Evolutionary conservation across 2,329 filamentous ascomycete species (phyloP).

Genomic region (Chaetomium sp.): DNA sequence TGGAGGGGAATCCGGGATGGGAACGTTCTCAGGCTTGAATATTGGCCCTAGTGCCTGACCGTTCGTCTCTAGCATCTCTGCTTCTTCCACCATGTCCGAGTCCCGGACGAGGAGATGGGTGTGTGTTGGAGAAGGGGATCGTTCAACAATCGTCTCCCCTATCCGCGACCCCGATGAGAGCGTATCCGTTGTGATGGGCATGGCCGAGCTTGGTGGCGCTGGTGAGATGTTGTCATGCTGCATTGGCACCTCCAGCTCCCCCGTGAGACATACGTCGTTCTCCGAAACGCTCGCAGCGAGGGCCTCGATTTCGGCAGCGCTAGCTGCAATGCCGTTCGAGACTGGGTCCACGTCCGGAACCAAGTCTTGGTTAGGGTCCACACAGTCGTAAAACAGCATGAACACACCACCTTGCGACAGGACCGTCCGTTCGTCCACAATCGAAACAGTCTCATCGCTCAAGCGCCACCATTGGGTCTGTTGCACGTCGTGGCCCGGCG

Average conservation of each 20-base stretch:
- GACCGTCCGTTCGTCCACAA: slow-evolving; percentile 66
- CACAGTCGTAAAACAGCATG: slow-evolving; percentile 92
- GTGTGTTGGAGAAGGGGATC: too few species aligned
- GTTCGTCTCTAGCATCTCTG: too few species aligned
- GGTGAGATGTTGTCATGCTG: neutral
- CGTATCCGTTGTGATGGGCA: too few species aligned
- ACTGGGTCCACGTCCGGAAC: slow-evolving; percentile 10
- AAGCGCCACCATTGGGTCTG: slow-evolving; percentile 75
- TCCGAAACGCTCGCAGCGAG: neutral
- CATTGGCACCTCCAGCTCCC: neutral
- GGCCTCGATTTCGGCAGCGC: neutral
- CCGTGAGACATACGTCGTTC: neutral
- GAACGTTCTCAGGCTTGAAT: too few species aligned
- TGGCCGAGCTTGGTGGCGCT: too few species aligned
- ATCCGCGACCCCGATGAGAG: too few species aligned
- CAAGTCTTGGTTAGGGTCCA: slow-evolving; percentile 48
- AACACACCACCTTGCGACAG: slow-evolving; percentile 77
- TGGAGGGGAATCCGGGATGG: too few species aligned
- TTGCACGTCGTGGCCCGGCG: slow-evolving; percentile 21
- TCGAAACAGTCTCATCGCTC: slow-evolving; percentile 78
- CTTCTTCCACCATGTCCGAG: too few species aligned
- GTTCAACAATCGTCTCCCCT: too few species aligned
- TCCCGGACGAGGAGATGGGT: too few species aligned
- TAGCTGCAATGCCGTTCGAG: neutral
- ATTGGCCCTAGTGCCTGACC: too few species aligned